Evolutionary conservation across 2,329 filamentous ascomycete species (phyloP), one percentile per base, ranked within the genome.

Genomic region (Calonectria montana): DNA sequence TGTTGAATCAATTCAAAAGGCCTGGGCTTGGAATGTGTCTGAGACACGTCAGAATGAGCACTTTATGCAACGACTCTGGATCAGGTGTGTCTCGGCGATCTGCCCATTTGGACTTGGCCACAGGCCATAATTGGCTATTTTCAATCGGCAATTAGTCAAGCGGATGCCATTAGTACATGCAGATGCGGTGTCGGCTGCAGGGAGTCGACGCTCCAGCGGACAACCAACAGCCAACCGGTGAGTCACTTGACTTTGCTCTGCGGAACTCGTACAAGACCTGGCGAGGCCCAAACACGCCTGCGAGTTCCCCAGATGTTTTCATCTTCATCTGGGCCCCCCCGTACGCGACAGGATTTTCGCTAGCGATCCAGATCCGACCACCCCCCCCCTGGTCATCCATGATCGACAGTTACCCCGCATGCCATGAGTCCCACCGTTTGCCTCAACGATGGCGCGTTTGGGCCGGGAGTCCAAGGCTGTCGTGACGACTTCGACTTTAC

Each of bases 401-500:
- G 43, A 35, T 37, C 50, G 29, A n/a, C 29, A 16, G n/a, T 27
- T 50, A 47, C 18, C 43, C 31, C 16, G 18, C 23, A 31, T 35
- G n/a, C 41, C 16, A 80, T 80, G 78, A 74, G 31, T 61, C 77
- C 75, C 10, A 74, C 72, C 29, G 61, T 71, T 16, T 85, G 84
- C 59, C 72, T 78, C 59, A 82, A 82, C 74, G 86, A 87, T 70
- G 75, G 77, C 48, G 76, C 82, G 25, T 82, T 88, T 23, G 87
- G 87, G 3, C 87, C 87, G 0, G 74, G 77, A 8, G 85, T 88
- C n/a, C 74, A 74, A 12, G 86, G 85, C 25, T 88, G 87, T 67
- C 84, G 87, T 12, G 83, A 80, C 63, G 83, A 87, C 69, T 89
- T 89, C 67, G 87, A 88, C 75, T 88, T 88, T 69, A 89, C 87